phyloP scores from a whole-genome alignment of 192 early-diverging fungal genomes.

The Chytriomyces hyalinus region DNA sequence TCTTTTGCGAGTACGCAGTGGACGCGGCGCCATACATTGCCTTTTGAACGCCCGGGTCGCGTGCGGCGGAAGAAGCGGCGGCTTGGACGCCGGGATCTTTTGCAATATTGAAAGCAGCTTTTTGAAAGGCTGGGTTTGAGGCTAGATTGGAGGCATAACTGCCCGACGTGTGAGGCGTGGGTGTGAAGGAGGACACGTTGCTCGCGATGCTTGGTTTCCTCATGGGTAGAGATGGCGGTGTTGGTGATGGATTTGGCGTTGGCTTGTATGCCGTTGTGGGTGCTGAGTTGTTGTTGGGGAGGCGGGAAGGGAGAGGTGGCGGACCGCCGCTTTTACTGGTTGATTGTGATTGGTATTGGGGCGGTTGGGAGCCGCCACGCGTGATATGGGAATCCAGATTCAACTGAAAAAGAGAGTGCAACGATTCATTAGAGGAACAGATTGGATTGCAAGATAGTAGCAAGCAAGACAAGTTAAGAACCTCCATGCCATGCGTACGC shows the following conservation, averaged over 20 bases:
- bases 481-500: slow-evolving; percentile 8
- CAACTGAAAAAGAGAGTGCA: neutral
- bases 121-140: slow-evolving; percentile 19
- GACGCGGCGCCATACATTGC: neutral
- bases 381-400: slow-evolving; percentile 14
- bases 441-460: neutral
- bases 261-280: no score
- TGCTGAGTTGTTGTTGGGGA: neutral
- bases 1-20: no score
- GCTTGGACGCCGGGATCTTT: slow-evolving; percentile 11
- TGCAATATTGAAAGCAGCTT: slow-evolving; percentile 12
- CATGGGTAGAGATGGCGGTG: slow-evolving; percentile 2
- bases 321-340: neutral
- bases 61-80: neutral
- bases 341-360: neutral
- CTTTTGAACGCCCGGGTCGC: neutral
- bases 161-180: no score
- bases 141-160: neutral
- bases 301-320: neutral
- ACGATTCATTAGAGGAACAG: neutral
- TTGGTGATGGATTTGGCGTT: neutral
- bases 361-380: neutral
- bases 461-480: neutral
- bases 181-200: no score
- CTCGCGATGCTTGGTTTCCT: neutral